These are phyloP conservation scores for Ceratobasidium sp. DNA, from an alignment of 1,284 basidiomycete species.

Conservation along the genomic window DNA sequence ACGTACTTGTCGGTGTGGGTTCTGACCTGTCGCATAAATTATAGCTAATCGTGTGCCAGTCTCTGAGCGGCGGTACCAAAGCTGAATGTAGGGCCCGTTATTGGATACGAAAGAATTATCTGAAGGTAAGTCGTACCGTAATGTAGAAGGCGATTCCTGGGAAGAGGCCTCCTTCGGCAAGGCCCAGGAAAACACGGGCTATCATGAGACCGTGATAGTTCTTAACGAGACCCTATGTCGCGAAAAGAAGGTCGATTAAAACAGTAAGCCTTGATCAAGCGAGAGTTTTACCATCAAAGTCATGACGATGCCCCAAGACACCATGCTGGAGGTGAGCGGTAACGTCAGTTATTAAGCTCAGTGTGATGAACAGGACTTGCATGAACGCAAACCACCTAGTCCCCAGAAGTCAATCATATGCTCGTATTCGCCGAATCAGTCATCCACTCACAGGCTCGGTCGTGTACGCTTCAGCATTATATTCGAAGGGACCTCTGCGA, in stretches of 20 bases:
- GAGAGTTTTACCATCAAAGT: slow-evolving; percentile 61
- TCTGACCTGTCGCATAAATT: slow-evolving; percentile 21
- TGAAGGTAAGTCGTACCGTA: slow-evolving; percentile 61
- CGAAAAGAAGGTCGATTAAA: neutral
- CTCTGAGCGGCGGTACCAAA: slow-evolving; percentile 57
- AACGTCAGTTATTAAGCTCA: too few species aligned
- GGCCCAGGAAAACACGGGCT: slow-evolving; percentile 74
- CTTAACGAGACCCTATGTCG: slow-evolving; percentile 58
- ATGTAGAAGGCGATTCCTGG: slow-evolving; percentile 70
- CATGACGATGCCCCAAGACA: slow-evolving; percentile 79
- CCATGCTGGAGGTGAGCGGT: slow-evolving; percentile 59
- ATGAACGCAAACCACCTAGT: slow-evolving; percentile 37
- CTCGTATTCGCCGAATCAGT: neutral
- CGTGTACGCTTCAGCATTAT: slow-evolving; percentile 1
- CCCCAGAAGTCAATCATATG: slow-evolving; percentile 52
- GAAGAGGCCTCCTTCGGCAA: slow-evolving; percentile 79
- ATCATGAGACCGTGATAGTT: slow-evolving; percentile 67
- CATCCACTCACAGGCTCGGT: neutral
- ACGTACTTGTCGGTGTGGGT: neutral
- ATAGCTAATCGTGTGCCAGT: slow-evolving; percentile 38
- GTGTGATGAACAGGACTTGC: neutral
- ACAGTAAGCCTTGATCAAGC: neutral
- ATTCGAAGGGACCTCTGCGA: neutral
- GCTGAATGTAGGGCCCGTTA: slow-evolving; percentile 48
- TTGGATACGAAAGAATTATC: too few species aligned